These are phyloP conservation scores for Colletotrichum tropicale DNA, from an alignment of 2,329 filamentous ascomycete species.

Conservation along the genomic window DNA sequence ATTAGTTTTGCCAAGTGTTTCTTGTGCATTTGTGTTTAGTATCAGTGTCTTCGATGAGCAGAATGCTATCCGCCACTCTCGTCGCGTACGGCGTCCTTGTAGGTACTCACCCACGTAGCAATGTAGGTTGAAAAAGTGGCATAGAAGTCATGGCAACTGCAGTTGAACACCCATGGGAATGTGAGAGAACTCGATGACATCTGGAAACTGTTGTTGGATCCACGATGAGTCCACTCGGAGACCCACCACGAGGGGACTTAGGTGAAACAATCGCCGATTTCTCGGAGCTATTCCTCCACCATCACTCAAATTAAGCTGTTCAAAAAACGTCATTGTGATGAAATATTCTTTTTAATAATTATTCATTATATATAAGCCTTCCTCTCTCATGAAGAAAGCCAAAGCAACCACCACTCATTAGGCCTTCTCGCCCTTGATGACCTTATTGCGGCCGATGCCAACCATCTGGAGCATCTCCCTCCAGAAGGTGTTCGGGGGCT, in stretches of 20 bases:
- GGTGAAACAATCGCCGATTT: background rate
- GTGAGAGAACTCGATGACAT: background rate
- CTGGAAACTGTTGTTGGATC: background rate
- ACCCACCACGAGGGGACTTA: background rate
- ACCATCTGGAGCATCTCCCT: conserved; percentile 54
- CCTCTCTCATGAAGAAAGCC: background rate
- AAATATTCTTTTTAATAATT: background rate
- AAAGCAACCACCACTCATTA: background rate
- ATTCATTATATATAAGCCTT: background rate
- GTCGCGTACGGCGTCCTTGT: background rate
- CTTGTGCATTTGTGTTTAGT: background rate
- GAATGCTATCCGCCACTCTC: background rate
- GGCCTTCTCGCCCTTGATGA: conserved; percentile 23
- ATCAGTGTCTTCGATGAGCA: background rate
- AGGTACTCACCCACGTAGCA: background rate
- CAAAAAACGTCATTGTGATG: background rate
- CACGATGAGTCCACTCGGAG: background rate
- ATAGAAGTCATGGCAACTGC: background rate
- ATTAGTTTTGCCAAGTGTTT: rapidly evolving
- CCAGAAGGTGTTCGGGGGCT: conserved; percentile 59
- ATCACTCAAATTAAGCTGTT: background rate
- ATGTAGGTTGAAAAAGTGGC: background rate
- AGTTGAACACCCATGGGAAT: background rate
- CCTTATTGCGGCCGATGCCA: conserved; percentile 35
- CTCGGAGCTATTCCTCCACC: background rate